Base-by-base conservation (phyloP, 176 grass and related monocot species). In the Juncus effusus region DNA sequence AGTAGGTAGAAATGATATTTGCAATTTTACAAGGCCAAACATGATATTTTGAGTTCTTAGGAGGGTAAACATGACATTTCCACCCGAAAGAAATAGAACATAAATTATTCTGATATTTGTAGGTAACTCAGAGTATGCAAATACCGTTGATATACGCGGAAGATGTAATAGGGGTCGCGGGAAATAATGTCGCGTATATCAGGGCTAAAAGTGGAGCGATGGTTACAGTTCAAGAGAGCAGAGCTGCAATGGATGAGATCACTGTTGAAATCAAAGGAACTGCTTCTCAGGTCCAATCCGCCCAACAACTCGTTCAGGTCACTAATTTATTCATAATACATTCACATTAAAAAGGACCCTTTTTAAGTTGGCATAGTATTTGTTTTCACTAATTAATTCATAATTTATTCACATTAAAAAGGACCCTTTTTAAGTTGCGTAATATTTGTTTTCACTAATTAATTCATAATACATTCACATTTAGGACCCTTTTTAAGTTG, bases 101-200 rank as follows among this genome's bases (percentile, higher is more conserved):
- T 61, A 56, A 61, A 38, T 11, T 42, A 10, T 54, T 55, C 42
- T 62, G 50, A 42, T 65, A 64, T 56, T 3, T 42, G 62, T 66
- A 99, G 94, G 75, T 99, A 82, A 99, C 82, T 52, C 88, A 99
- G 67, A 99, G 83, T 40, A 99, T 99, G 94, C 88, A 99, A 90
- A 86, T 99, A 82, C 94, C 94, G 67, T 86, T 99, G 71, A 72
- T 85, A 42, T 99, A 93, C 50, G 94, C 94, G 2, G 94, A 99
- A 73, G 94, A 99, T 70, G 93, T 99, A 59, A 99, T 99, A 79
- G 94, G 94, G 40, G 63, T 86, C 7, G 87, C 84, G 77, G 94
- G 94, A 77, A 83, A 82, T 62, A 99, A 99, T 56, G 93, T 99
- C 75, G 78, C 83, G 7, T 99, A 93, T 73, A 99, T 99, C 61